Evolutionary conservation across 2,329 filamentous ascomycete genomes (phyloP), one percentile per base, ranked within the genome.

Genomic region (Fusarium luffae): DNA sequence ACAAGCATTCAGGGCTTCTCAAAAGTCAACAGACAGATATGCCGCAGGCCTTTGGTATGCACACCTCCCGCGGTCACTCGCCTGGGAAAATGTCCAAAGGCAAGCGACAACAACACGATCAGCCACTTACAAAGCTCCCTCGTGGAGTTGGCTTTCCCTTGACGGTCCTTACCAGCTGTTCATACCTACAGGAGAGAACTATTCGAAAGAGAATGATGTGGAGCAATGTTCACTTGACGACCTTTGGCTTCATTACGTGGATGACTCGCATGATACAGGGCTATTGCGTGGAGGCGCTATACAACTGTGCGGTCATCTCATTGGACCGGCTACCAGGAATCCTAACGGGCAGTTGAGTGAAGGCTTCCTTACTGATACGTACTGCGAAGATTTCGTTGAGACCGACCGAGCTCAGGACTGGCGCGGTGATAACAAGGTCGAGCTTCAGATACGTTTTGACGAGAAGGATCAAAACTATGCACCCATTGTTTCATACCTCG

Each of bases 81-180:
- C 13, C 5, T 48, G 46, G 46, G 12, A 1, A 7, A 19, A 10
- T 14, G 5, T 4, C 1, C 5, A 4, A 18, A 18, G 46, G 13
- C 34, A 10, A 9, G 16, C 16, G 19, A 16, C 8, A 9, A 25
- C 16, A n/a, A 11, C 6, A 6, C 32, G 48, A 37, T 51, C 48
- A 14, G 11, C 2, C 1, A 8, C 13, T 4, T 51, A 51, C n/a
- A 51, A 51, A 4, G 48, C 48, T 8, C 48, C 32, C 0, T 51
- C 48, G 4, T 40, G 48, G 48, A 51, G 48, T n/a, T 51, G 48
- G 48, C 19, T 51, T 4, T 51, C 48, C 5, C 6, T 51, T 19
- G 48, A 51, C 37, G 48, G 48, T 5, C 48, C 48, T 13, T 51
- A 28, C 18, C 3, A 11, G 3, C 4, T 51, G 12, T 5, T 12